These are phyloP conservation scores for Alnus rubra DNA, from an alignment of 306 rosid species.

Conservation along the genomic window DNA sequence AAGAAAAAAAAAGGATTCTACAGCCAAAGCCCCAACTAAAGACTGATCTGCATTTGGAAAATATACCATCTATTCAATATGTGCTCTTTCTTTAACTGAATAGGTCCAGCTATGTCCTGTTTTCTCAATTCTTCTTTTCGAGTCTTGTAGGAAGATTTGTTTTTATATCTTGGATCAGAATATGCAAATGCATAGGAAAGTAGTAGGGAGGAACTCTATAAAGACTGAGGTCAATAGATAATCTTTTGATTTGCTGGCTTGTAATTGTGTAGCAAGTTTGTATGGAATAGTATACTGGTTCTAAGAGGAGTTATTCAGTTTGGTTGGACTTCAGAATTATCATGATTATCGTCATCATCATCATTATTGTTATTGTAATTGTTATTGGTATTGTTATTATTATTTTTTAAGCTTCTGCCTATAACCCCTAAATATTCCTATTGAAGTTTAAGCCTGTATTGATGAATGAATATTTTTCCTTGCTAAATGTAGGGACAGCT, in stretches of 20 bases:
- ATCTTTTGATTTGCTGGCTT: slow-evolving; percentile 1
- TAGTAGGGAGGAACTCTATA: neutral
- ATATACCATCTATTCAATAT: neutral
- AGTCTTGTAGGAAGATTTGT: neutral
- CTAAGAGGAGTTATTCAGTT: neutral
- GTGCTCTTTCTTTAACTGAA: neutral
- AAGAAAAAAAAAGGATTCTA: no score
- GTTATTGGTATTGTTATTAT: no score
- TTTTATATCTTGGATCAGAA: neutral
- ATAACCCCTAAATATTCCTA: no score
- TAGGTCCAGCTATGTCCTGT: neutral
- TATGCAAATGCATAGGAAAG: neutral
- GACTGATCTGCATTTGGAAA: neutral
- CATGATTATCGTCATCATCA: no score
- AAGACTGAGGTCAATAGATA: neutral
- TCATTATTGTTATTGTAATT: no score
- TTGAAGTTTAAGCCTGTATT: no score
- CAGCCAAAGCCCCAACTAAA: neutral
- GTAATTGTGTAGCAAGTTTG: neutral
- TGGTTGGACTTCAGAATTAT: neutral
- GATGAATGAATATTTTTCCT: no score
- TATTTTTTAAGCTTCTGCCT: no score
- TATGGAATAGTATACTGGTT: neutral
- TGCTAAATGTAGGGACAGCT: no score
- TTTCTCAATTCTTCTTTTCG: neutral